phyloP scores from a whole-genome alignment of 2,329 filamentous ascomycete species.

The Tolypocladium inflatum region DNA sequence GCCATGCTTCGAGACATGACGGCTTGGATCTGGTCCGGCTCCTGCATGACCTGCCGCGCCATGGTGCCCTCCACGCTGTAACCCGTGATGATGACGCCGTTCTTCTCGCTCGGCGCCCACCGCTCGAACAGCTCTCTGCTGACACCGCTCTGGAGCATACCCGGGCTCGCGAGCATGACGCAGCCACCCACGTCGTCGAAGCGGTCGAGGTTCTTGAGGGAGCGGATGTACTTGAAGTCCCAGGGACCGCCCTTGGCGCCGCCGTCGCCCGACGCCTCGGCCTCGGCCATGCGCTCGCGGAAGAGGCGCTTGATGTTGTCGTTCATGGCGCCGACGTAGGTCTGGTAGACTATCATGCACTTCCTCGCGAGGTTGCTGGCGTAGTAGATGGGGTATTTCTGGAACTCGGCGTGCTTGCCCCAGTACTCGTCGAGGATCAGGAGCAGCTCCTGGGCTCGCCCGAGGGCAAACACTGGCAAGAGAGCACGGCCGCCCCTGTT shows the following conservation, averaged over 20 bases:
- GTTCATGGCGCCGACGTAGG: conserved; percentile 97
- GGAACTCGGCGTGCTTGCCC: conserved; percentile 78
- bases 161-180: conserved; percentile 93
- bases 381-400: conserved; percentile 93
- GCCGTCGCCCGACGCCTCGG: conserved; percentile 68
- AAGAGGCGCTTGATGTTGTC: conserved; percentile 98
- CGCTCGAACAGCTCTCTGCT: conserved; percentile 86
- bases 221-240: conserved; percentile 93
- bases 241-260: conserved; percentile 77
- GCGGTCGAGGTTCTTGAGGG: conserved; percentile 82
- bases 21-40: conserved; percentile 89
- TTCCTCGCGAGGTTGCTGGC: conserved; percentile 89
- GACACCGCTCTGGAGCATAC: conserved; percentile 97
- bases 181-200: conserved; percentile 95
- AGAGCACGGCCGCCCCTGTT: conserved; percentile 87
- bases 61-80: conserved; percentile 98
- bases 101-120: conserved; percentile 93
- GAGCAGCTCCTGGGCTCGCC: conserved; percentile 85
- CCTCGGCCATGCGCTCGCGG: conserved; percentile 82
- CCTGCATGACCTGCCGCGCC: conserved; percentile 91
- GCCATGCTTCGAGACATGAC: conserved; percentile 73
- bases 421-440: conserved; percentile 97
- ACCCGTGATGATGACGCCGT: conserved; percentile 96
- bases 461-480: conserved; percentile 92
- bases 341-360: conserved; percentile 98